phyloP scores from a whole-genome alignment of 352 stramenopile species.

The Pythium brachiatum region DNA sequence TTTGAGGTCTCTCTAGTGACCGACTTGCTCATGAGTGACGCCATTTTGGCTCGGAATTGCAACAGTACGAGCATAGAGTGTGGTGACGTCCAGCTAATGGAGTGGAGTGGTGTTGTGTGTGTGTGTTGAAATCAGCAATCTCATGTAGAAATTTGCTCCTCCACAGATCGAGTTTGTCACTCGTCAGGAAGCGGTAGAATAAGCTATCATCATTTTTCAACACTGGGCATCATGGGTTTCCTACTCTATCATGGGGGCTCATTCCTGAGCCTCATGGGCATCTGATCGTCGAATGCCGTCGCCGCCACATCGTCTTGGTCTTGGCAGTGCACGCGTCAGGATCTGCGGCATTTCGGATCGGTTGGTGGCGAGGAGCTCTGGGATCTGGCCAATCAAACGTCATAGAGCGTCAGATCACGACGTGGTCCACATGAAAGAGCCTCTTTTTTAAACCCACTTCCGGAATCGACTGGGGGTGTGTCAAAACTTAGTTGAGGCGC shows the following conservation, averaged over 20 bases:
- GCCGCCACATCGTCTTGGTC: background rate
- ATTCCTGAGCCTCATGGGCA: background rate
- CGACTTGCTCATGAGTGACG: too few relatives aligned
- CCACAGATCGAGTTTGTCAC: constrained; percentile 20
- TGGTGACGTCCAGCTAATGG: too few relatives aligned
- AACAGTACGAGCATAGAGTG: too few relatives aligned
- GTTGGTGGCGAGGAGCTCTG: constrained; percentile 1
- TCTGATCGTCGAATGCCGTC: background rate
- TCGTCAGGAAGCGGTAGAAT: constrained; percentile 35
- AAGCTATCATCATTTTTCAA: constrained; percentile 38
- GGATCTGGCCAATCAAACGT: constrained; percentile 2
- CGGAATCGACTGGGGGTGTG: too few relatives aligned
- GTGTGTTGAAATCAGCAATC: constrained; percentile 40
- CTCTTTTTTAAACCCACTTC: too few relatives aligned
- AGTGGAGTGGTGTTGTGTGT: background rate
- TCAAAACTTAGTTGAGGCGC: too few relatives aligned
- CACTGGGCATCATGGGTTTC: constrained; percentile 5
- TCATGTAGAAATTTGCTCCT: constrained; percentile 57
- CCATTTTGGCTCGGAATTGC: too few relatives aligned
- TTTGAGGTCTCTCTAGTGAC: too few relatives aligned
- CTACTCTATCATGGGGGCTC: background rate
- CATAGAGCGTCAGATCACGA: background rate
- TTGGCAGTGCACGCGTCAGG: background rate
- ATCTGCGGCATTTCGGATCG: background rate
- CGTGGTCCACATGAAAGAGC: background rate